A percentile compares a stretch with the other conserved stretches of the same genome.
These are phyloP conservation scores for Physocladia obscura DNA, from an alignment of 192 early-diverging fungal species.

Conservation along the genomic window DNA sequence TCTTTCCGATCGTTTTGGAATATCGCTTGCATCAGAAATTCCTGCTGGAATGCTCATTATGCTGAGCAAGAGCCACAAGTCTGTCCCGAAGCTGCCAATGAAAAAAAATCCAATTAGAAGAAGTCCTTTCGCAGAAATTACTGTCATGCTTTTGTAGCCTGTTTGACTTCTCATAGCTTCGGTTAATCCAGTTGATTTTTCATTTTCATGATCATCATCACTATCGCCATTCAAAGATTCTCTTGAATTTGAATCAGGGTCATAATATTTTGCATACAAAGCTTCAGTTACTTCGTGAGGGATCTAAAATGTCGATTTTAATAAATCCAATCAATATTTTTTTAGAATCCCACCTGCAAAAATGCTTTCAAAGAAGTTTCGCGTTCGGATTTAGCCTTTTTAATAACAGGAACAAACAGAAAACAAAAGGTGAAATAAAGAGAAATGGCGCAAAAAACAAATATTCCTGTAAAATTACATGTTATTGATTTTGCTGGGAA, in stretches of 20 bases:
- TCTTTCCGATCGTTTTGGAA: background rate
- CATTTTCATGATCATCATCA: slow-evolving; percentile 10
- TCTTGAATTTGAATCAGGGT: background rate
- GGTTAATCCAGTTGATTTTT: background rate
- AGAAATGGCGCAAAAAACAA: background rate
- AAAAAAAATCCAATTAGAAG: slow-evolving; percentile 1
- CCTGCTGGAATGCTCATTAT: slow-evolving; percentile 6
- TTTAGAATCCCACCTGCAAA: slow-evolving; percentile 9
- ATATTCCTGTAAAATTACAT: background rate
- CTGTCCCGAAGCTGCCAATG: background rate
- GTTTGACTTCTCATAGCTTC: background rate
- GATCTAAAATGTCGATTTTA: slow-evolving; percentile 6
- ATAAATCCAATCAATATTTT: background rate
- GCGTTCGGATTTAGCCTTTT: slow-evolving; percentile 17
- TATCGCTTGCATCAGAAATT: slow-evolving; percentile 3
- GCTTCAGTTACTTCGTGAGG: slow-evolving; percentile 18
- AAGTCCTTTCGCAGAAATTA: background rate
- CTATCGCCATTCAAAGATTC: slow-evolving; percentile 4
- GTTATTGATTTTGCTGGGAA: background rate
- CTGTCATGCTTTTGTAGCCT: background rate
- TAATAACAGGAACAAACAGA: slow-evolving; percentile 29
- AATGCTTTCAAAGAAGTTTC: slow-evolving; percentile 32
- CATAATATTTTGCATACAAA: slow-evolving; percentile 23
- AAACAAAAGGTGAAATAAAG: background rate
- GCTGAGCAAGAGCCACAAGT: background rate